Conservation (phyloP, 2,329 filamentous ascomycete species). For the Alternaria dauci region DNA sequence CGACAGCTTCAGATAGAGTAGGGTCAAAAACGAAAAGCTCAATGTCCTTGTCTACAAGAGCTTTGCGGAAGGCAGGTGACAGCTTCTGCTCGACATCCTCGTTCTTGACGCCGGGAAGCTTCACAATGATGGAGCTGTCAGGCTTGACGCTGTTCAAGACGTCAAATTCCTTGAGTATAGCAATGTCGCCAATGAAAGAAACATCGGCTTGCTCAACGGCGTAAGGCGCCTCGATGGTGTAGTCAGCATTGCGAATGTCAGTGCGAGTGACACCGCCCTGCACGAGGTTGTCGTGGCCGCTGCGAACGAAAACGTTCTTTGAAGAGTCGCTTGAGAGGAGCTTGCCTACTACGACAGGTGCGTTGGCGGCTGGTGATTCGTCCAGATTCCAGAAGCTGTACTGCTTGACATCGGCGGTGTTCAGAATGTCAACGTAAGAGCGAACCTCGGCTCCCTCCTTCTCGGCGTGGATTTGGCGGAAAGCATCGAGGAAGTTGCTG, state of each 20-base stretch:
- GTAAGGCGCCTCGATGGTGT: conserved; percentile 85
- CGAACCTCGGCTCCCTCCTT: conserved; percentile 51
- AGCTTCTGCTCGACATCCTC: conserved; percentile 91
- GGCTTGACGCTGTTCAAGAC: conserved; percentile 74
- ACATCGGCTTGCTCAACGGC: conserved; percentile 81
- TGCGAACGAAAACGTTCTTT: conserved; percentile 68
- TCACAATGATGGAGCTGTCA: conserved; percentile 77
- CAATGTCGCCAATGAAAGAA: conserved; percentile 78
- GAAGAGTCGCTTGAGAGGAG: conserved; percentile 68
- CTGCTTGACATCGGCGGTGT: conserved; percentile 70
- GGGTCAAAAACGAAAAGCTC: conserved; percentile 80
- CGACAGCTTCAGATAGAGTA: conserved; percentile 71
- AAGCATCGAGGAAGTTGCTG: conserved; percentile 58
- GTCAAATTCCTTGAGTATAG: conserved; percentile 80
- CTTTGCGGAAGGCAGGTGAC: conserved; percentile 73
- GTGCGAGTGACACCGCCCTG: conserved; percentile 82
- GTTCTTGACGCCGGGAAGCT: conserved; percentile 80
- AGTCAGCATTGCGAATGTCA: conserved; percentile 84
- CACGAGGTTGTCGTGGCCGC: conserved; percentile 68
- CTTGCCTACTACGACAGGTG: conserved; percentile 69
- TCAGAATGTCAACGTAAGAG: conserved; percentile 63
- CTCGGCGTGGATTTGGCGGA: conserved; percentile 56
- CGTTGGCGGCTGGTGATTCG: conserved; percentile 70
- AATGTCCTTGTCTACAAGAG: conserved; percentile 73
- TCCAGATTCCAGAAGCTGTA: conserved; percentile 96